These are phyloP conservation scores for Solanum paucissectum DNA, from an alignment of 257 asterid genomes.

Conservation along the genomic window DNA sequence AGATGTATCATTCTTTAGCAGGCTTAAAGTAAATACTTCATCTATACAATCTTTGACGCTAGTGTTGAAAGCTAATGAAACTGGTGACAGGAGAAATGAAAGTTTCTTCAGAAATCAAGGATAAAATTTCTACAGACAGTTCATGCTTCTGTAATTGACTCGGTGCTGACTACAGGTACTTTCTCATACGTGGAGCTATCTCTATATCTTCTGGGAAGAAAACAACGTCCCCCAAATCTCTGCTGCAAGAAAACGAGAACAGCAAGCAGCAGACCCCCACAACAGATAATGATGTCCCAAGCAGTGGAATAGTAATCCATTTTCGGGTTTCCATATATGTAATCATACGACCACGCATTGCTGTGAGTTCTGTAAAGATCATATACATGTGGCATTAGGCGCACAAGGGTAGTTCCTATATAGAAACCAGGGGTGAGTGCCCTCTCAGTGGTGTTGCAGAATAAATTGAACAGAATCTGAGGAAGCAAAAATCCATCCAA, in stretches of 20 bases:
- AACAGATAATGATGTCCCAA: slow-evolving; percentile 64
- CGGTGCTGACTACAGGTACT: slow-evolving; percentile 45
- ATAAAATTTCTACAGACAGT: not conserved
- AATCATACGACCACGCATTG: slow-evolving; percentile 33
- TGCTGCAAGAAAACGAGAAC: slow-evolving; percentile 69
- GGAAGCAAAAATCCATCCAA: slow-evolving; percentile 80
- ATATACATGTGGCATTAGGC: slow-evolving; percentile 66
- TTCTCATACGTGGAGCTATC: slow-evolving; percentile 45
- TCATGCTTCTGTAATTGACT: slow-evolving; percentile 4
- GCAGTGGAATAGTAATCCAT: slow-evolving; percentile 69
- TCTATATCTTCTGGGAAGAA: slow-evolving; percentile 48
- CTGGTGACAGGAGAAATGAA: not conserved
- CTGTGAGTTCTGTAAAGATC: slow-evolving; percentile 61
- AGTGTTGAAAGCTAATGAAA: not conserved
- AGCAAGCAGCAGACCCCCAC: slow-evolving; percentile 41
- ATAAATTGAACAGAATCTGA: slow-evolving; percentile 60
- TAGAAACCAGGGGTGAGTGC: slow-evolving; percentile 62
- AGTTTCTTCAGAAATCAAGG: not conserved
- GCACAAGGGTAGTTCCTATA: slow-evolving; percentile 56
- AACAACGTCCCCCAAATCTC: slow-evolving; percentile 55
- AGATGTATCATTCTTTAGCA: not conserved
- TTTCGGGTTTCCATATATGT: slow-evolving; percentile 72
- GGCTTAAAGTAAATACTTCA: not conserved
- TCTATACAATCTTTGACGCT: not conserved
- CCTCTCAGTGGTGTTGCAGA: slow-evolving; percentile 38